Base-by-base conservation (phyloP, 257 asterid species). In the Solanum dulcamara region DNA sequence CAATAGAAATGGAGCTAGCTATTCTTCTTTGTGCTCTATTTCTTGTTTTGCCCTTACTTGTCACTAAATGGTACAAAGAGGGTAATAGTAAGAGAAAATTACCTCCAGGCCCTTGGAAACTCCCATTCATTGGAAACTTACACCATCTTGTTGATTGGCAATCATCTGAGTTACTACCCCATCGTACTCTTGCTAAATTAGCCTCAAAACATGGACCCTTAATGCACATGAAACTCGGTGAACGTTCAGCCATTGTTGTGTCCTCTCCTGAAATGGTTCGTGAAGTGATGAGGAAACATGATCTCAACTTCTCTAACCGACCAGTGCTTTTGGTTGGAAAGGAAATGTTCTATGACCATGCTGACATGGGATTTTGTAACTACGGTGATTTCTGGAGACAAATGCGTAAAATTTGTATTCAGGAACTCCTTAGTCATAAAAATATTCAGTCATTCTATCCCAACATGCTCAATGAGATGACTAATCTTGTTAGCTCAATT, bases 51-150 rank as follows among this genome's bases (percentile, higher is more conserved):
- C 13, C 81, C 11, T 24, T 74, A 24, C 83, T 37, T 59, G 11
- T 75, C 71, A 55, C 40, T 62, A 81, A 85, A 68, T 14, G 62
- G 51, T 13, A 7, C 50, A 33, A 82, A 28, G 28, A 37, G 15
- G 13, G 10, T 46, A 14, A 79, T 74, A 59, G 33, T 80, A 74
- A 14, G 48, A 84, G 12, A 5, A 84, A 81, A 10, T 40, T 87
- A 12, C 91, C 92, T 44, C 90, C 91, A 18, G 85, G 87, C 35
- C 90, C 92, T 14, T 87, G 89, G 28, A 79, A 53, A 70, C 83
- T 90, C n/a, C 92, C 92, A 33, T 1, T 89, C 20, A 86, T 90
- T 9, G 92, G 92, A 79, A 89, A 89, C 87, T 85, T 90, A 53
- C 92, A 90, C 87, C 92, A 88, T 85, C 32, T 90, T 74, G 2